These are phyloP conservation scores for Trichoderma atroviride DNA, from an alignment of 2,329 filamentous ascomycete species.

Conservation along the genomic window DNA sequence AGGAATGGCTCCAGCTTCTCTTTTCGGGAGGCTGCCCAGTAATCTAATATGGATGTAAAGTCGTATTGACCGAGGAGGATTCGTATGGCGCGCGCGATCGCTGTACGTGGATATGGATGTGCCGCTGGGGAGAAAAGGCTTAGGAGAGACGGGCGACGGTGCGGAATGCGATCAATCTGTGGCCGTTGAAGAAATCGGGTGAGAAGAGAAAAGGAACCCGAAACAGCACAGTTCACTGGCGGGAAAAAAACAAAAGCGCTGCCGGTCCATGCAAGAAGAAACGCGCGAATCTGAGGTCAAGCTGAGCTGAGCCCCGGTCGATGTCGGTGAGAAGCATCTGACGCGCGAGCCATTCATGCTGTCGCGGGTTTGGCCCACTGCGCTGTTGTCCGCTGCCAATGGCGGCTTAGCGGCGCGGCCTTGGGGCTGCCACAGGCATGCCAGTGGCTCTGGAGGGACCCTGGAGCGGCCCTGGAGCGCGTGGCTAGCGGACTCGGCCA, in stretches of 20 bases:
- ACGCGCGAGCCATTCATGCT: conserved; percentile 23
- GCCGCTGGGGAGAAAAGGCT: background rate
- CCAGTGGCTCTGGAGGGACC: conserved; percentile 1
- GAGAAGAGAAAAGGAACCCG: background rate
- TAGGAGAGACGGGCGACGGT: background rate
- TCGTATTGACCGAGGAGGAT: background rate
- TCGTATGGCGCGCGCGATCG: conserved; percentile 11
- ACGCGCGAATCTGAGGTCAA: conserved; percentile 15
- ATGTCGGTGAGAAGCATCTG: conserved; percentile 25
- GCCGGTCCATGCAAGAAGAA: background rate
- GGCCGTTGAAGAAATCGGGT: background rate
- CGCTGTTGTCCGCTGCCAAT: conserved; percentile 7
- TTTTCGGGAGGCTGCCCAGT: background rate
- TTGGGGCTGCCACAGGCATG: conserved; percentile 1
- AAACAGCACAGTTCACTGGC: background rate
- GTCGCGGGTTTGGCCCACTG: conserved; percentile 11
- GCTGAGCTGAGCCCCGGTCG: conserved; percentile 16
- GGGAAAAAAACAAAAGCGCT: background rate
- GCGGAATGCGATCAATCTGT: background rate
- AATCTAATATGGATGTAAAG: conserved; percentile 1
- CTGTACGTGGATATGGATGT: background rate
- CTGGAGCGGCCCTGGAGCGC: conserved; percentile 8
- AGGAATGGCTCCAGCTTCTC: background rate
- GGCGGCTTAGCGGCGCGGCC: conserved; percentile 14
- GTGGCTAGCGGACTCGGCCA: conserved; percentile 17